Percentiles rank a stretch among this genome's conserved stretches.
phyloP scores from a whole-genome alignment of 2,329 filamentous ascomycete genomes.

The Emmonsia crescens region DNA sequence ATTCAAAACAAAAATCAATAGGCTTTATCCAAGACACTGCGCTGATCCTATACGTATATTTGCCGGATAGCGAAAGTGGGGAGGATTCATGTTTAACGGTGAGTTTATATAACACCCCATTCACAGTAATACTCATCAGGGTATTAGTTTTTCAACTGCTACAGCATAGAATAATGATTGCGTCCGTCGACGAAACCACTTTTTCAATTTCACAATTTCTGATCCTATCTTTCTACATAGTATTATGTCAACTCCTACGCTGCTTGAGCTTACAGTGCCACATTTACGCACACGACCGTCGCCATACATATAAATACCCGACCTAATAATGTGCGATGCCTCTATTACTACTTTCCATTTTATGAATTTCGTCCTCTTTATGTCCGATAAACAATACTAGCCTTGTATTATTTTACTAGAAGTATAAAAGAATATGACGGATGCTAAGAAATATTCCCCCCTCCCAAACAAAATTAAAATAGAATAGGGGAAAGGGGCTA shows the following conservation, averaged over 20 bases:
- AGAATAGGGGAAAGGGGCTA: no score
- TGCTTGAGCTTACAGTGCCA: constrained; percentile 14
- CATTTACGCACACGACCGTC: background rate
- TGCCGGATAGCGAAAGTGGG: constrained; percentile 30
- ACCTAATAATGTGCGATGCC: background rate
- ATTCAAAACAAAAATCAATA: constrained; percentile 10
- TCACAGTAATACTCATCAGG: background rate
- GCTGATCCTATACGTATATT: constrained; percentile 37
- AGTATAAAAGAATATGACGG: no score
- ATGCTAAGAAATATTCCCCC: background rate
- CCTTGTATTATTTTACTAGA: background rate
- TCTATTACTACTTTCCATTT: background rate
- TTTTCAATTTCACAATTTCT: background rate
- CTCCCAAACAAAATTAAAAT: background rate
- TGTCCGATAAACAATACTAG: background rate
- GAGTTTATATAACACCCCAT: constrained; percentile 14
- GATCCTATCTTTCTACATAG: constrained; percentile 14
- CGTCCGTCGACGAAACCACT: background rate
- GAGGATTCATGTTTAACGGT: constrained; percentile 39
- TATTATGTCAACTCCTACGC: constrained; percentile 38
- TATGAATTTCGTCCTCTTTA: background rate
- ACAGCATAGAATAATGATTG: background rate
- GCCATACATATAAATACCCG: background rate
- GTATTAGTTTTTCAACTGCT: background rate
- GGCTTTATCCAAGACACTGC: constrained; percentile 38